These are phyloP conservation scores for Vigna unguiculata DNA, from an alignment of 306 rosid species.

Conservation along the genomic window DNA sequence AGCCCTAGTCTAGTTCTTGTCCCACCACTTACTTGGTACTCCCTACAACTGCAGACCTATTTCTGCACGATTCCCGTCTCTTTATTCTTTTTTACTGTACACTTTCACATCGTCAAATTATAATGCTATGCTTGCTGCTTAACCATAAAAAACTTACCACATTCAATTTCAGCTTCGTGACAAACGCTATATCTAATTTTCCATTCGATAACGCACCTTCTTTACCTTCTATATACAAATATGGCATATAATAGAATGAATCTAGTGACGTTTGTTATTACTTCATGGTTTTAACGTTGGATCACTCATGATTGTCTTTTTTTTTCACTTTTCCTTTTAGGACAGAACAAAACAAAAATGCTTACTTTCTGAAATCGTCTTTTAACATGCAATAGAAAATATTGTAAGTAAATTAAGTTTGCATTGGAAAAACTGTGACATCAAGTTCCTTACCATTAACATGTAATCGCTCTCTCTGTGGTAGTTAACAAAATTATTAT, in stretches of 20 bases:
- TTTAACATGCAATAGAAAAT: no score
- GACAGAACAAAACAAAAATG: not conserved
- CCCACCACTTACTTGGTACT: constrained; percentile 47
- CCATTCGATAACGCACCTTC: not conserved
- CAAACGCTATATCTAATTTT: constrained; percentile 28
- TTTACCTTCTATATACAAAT: constrained; percentile 2
- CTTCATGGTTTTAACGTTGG: constrained; percentile 7
- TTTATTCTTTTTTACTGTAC: constrained; percentile 31
- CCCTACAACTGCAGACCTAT: constrained; percentile 28
- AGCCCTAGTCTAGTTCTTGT: constrained; percentile 23
- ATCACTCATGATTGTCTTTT: not conserved
- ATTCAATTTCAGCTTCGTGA: constrained; percentile 46
- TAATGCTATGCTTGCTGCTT: not conserved
- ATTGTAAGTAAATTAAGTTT: not conserved
- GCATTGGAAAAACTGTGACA: not conserved
- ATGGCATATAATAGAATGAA: constrained; percentile 27
- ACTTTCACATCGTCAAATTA: constrained; percentile 20
- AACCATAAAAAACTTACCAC: constrained; percentile 23
- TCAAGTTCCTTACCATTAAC: not conserved
- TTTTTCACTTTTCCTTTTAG: not conserved
- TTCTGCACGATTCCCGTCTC: constrained; percentile 39
- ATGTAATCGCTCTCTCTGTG: not conserved
- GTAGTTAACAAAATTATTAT: no score
- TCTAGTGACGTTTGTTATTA: not conserved
- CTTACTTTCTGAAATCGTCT: not conserved